Conservation (phyloP, 2,329 filamentous ascomycete species). For the Grosmannia huntii region DNA sequence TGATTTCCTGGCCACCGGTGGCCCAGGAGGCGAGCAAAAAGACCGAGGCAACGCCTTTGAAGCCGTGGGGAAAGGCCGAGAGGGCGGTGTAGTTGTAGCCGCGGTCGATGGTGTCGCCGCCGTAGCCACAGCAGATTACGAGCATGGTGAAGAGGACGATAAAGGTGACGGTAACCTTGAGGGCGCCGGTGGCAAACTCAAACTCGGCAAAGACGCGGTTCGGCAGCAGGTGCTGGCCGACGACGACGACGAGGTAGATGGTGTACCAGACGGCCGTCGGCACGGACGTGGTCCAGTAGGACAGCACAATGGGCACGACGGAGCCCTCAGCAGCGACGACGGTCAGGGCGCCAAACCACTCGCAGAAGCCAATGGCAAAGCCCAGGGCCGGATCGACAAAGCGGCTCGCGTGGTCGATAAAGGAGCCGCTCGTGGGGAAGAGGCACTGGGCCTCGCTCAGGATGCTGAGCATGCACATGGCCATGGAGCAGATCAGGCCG, state of each 20-base stretch:
- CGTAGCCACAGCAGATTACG: conserved; percentile 7
- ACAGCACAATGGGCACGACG: conserved; percentile 17
- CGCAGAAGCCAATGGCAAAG: conserved; percentile 41
- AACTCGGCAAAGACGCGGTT: conserved; percentile 33
- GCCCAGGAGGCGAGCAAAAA: conserved; percentile 64
- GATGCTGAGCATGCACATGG: conserved; percentile 9
- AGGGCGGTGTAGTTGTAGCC: conserved; percentile 9
- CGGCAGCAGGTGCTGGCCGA: conserved; percentile 25
- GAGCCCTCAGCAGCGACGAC: conserved; percentile 9
- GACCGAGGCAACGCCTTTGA: conserved; percentile 60
- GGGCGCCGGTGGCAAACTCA: conserved; percentile 15
- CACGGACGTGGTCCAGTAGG: conserved; percentile 28
- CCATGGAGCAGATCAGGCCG: conserved; percentile 8
- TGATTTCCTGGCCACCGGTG: conserved; percentile 48
- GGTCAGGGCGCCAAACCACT: conserved; percentile 28
- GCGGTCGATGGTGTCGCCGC: conserved; percentile 10
- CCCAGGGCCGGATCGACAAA: conserved; percentile 45
- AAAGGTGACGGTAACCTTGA: conserved; percentile 13
- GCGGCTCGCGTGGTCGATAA: conserved; percentile 40
- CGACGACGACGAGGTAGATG: conserved; percentile 15
- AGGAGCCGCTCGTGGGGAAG: conserved; percentile 38
- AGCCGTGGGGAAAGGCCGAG: conserved; percentile 44
- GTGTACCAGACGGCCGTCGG: conserved; percentile 33
- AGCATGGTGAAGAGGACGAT: conserved; percentile 11
- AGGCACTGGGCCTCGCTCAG: conserved; percentile 9